Conservation (phyloP, 2,329 filamentous ascomycete species). For the Xylariaceae sp. region DNA sequence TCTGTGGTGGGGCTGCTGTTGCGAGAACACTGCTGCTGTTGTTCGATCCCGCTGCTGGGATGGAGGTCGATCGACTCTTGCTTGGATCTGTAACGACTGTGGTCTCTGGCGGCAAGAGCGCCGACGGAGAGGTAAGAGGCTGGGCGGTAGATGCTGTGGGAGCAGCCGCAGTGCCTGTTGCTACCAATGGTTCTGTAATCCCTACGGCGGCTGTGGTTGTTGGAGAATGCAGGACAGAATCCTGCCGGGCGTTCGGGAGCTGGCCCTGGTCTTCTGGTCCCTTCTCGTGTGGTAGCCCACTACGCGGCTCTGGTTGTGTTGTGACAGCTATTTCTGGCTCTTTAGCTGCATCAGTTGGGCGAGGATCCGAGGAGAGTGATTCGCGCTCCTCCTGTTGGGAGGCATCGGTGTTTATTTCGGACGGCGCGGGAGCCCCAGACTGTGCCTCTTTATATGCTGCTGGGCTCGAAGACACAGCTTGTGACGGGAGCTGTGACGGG, state of each 20-base stretch:
- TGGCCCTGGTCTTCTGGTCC: constrained; percentile 21
- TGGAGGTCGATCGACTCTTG: constrained; percentile 7
- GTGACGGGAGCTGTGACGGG: constrained; percentile 23
- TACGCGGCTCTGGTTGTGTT: constrained; percentile 21
- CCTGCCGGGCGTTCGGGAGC: constrained; percentile 2
- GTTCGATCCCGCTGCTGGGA: constrained; percentile 14
- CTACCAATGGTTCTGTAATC: constrained; percentile 10
- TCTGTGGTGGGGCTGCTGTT: constrained; percentile 9
- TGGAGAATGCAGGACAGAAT: constrained; percentile 17
- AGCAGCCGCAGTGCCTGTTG: constrained; percentile 9
- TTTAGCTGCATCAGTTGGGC: constrained; percentile 22
- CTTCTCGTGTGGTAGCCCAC: constrained; percentile 24
- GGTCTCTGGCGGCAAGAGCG: constrained; percentile 11
- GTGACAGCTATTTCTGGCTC: constrained; percentile 19
- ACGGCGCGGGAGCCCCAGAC: constrained; percentile 21
- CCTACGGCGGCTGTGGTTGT: constrained; percentile 7
- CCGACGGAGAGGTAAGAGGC: constrained; percentile 9
- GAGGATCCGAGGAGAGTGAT: constrained; percentile 21
- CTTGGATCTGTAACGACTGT: constrained; percentile 17
- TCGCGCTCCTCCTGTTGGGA: constrained; percentile 23
- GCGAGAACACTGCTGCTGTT: constrained; percentile 13
- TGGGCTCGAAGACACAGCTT: constrained; percentile 22
- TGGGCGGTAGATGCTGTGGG: constrained; percentile 4
- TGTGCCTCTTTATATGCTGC: constrained; percentile 26
- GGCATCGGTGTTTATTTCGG: constrained; percentile 24